Conservation (phyloP, 768 basidiomycete species). For the Tulasnella sp. region DNA sequence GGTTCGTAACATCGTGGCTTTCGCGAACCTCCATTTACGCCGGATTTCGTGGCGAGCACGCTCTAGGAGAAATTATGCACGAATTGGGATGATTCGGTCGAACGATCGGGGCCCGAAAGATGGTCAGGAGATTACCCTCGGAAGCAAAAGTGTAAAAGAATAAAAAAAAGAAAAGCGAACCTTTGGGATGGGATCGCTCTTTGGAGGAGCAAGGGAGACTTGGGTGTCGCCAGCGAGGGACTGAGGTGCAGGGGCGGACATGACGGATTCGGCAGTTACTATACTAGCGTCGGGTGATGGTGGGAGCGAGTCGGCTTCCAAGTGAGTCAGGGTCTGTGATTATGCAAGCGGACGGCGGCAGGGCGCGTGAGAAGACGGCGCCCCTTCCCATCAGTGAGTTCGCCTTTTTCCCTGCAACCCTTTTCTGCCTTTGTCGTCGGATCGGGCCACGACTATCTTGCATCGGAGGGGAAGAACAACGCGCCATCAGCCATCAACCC, state of each 20-base stretch:
- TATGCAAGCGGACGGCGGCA: conserved; percentile 16
- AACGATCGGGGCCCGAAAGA: conserved; percentile 2
- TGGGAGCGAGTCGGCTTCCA: conserved; percentile 15
- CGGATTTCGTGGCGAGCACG: neutral
- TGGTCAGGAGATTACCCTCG: neutral
- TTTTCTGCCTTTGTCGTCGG: conserved; percentile 21
- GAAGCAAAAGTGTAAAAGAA: neutral
- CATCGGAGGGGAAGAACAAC: conserved; percentile 1
- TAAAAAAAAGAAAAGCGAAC: no score
- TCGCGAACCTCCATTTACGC: conserved; percentile 23
- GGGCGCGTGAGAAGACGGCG: conserved; percentile 16
- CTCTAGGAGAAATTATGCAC: neutral
- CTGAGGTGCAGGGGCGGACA: conserved; percentile 9
- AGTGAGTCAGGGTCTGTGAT: conserved; percentile 8
- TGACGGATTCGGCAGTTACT: conserved; percentile 7
- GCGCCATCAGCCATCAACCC: conserved; percentile 5
- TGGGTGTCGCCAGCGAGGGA: neutral
- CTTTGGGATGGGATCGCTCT: conserved; percentile 17
- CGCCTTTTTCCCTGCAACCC: conserved; percentile 20
- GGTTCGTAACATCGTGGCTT: neutral
- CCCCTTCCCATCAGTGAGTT: conserved; percentile 10
- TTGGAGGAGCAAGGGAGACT: conserved; percentile 12
- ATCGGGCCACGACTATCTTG: conserved; percentile 10
- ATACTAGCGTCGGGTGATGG: conserved; percentile 7
- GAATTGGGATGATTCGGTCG: conserved; percentile 5